Evolutionary conservation across 2,329 filamentous ascomycete genomes (phyloP).

Genomic region (Apiospora koreana): DNA sequence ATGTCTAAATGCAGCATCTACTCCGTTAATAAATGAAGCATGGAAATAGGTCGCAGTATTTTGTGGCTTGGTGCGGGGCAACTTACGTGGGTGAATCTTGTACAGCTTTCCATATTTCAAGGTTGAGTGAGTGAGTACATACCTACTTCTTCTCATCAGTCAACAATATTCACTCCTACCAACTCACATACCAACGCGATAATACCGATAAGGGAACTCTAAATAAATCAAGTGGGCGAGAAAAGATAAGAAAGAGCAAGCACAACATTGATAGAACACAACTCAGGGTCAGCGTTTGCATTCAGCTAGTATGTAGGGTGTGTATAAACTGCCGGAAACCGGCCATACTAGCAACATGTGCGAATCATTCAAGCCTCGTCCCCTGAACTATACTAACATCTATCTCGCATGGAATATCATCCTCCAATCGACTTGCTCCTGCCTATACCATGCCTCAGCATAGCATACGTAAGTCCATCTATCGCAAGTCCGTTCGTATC

Average conservation of each 20-base stretch:
- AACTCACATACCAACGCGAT: not conserved
- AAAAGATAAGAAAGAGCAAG: too few species aligned
- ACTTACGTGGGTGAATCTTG: not conserved
- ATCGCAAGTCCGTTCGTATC: not conserved
- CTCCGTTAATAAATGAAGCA: not conserved
- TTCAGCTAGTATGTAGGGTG: slow-evolving; percentile 36
- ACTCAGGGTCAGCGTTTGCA: not conserved
- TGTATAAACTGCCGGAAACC: slow-evolving; percentile 39
- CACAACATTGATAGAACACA: not conserved
- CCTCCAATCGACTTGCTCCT: not conserved
- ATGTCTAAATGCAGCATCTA: not conserved
- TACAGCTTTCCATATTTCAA: not conserved
- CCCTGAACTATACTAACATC: not conserved
- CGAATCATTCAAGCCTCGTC: not conserved
- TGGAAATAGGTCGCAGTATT: not conserved
- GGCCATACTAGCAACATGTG: not conserved
- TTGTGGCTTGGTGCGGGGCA: not conserved
- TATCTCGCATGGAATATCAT: not conserved
- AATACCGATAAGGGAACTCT: not conserved
- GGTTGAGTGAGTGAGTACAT: not conserved
- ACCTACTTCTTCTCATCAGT: too few species aligned
- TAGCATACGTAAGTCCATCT: not conserved
- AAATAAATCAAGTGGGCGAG: not conserved
- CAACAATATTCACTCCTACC: too few species aligned
- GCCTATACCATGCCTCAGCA: not conserved